Conservation (phyloP, 345 rosid species). For the Crucihimalaya himalaica region DNA sequence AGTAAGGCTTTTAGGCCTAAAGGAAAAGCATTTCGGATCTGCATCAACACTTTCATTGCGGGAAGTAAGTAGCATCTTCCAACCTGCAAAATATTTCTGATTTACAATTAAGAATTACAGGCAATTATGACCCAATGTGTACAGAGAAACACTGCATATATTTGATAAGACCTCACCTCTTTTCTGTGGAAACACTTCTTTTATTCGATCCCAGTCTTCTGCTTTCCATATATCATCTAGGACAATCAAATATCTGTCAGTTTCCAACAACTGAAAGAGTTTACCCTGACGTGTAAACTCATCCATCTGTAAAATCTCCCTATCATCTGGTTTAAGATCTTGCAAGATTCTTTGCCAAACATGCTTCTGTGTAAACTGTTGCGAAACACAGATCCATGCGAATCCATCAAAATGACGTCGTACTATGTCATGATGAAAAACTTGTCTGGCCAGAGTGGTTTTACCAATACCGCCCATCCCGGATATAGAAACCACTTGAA, state of each 20-base stretch:
- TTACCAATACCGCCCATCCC: slow-evolving; percentile 68
- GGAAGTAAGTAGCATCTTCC: slow-evolving; percentile 53
- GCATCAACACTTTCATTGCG: slow-evolving; percentile 44
- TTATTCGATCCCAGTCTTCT: slow-evolving; percentile 41
- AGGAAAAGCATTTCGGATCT: slow-evolving; percentile 19
- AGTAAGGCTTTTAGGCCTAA: slow-evolving; percentile 26
- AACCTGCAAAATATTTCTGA: slow-evolving; percentile 11
- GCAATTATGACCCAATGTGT: not conserved
- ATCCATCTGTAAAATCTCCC: slow-evolving; percentile 17
- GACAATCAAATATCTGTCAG: slow-evolving; percentile 46
- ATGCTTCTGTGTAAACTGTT: slow-evolving; percentile 36
- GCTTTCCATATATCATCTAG: slow-evolving; percentile 51
- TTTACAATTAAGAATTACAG: not conserved
- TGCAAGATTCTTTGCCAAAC: slow-evolving; percentile 43
- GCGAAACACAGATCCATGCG: slow-evolving; percentile 50
- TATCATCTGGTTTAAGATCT: slow-evolving; percentile 35
- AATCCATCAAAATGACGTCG: slow-evolving; percentile 39
- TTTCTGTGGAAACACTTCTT: slow-evolving; percentile 42
- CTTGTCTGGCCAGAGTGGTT: slow-evolving; percentile 47
- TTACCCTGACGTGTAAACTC: slow-evolving; percentile 32
- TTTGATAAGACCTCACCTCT: slow-evolving; percentile 1
- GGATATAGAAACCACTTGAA: slow-evolving; percentile 39
- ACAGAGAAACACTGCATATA: not conserved
- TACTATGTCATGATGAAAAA: slow-evolving; percentile 28
- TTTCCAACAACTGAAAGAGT: slow-evolving; percentile 25